These are phyloP conservation scores for Larix kaempferi DNA, from an alignment of 75 land plant species.

Conservation along the genomic window DNA sequence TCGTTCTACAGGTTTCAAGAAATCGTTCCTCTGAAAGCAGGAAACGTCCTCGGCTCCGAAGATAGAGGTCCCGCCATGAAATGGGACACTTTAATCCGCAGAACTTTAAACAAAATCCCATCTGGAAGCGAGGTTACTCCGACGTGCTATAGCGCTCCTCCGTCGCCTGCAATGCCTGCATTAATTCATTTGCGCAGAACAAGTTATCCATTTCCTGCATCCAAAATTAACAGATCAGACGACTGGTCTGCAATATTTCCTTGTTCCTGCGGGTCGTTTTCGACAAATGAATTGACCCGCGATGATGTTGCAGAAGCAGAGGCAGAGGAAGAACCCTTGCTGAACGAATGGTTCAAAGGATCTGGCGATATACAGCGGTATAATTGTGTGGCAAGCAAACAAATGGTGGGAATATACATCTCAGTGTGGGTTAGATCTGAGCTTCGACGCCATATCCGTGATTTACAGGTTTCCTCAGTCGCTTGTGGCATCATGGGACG, in stretches of 20 bases:
- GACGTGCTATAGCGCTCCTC: background rate
- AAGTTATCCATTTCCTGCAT: no score
- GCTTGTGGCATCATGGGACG: constrained; percentile 87
- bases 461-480: constrained; percentile 67
- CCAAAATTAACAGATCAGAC: background rate
- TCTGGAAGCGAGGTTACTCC: background rate
- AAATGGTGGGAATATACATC: constrained; percentile 92
- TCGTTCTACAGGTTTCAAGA: constrained; percentile 68
- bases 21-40: constrained; percentile 82
- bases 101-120: constrained; percentile 31
- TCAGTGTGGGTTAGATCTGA: constrained; percentile 77
- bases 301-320: background rate
- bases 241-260: no score
- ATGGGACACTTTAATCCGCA: constrained; percentile 64
- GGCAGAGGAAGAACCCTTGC: background rate
- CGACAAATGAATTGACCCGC: background rate
- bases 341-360: no score
- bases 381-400: constrained; percentile 68
- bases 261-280: no score
- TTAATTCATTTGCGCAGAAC: no score
- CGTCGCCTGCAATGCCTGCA: background rate
- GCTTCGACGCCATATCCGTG: constrained; percentile 38
- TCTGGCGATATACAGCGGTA: constrained; percentile 18
- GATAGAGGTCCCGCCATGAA: constrained; percentile 58
- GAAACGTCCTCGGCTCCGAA: constrained; percentile 75